A percentile compares a stretch with the other conserved stretches of the same genome.
Evolutionary conservation across 805 yeast species (phyloP).

Genomic region (Ogataea kodamae): DNA sequence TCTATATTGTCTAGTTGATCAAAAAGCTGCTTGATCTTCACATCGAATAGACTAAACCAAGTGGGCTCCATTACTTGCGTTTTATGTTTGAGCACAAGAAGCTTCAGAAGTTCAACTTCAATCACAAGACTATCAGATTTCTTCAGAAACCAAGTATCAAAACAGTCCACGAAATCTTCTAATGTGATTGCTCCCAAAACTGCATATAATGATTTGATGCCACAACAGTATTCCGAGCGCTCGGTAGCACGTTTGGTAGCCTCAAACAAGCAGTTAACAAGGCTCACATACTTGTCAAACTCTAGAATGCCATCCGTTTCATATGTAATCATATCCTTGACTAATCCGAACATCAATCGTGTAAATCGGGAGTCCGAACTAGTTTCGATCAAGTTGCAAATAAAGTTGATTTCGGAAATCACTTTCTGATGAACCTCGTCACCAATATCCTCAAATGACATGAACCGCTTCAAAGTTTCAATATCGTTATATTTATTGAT

Average conservation of each 20-base stretch:
- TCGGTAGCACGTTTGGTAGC: conserved; percentile 10
- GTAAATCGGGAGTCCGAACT: conserved; percentile 13
- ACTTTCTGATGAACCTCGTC: conserved; percentile 8
- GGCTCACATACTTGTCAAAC: conserved; percentile 7
- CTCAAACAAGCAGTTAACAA: conserved; percentile 14
- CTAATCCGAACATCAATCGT: conserved; percentile 13
- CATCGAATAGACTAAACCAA: conserved; percentile 7
- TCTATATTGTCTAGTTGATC: conserved; percentile 4
- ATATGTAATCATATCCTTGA: conserved; percentile 19
- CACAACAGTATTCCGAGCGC: conserved; percentile 13
- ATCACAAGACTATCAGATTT: conserved; percentile 6
- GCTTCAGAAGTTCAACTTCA: conserved; percentile 18
- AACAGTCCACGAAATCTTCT: conserved; percentile 19
- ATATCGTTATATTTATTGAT: conserved; percentile 11
- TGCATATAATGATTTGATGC: conserved; percentile 12
- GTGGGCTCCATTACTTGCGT: conserved; percentile 5
- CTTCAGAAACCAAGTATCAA: conserved; percentile 14
- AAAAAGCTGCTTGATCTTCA: conserved; percentile 13
- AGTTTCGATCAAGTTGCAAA: conserved; percentile 14
- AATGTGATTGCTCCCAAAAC: conserved; percentile 17
- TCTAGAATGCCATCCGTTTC: conserved; percentile 18
- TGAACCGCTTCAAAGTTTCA: conserved; percentile 9
- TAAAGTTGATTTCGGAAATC: conserved; percentile 6
- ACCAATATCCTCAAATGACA: conserved; percentile 17
- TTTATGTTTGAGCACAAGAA: conserved; percentile 14